Evolutionary conservation across 345 rosid species (phyloP).

Genomic region (Populus deltoides): DNA sequence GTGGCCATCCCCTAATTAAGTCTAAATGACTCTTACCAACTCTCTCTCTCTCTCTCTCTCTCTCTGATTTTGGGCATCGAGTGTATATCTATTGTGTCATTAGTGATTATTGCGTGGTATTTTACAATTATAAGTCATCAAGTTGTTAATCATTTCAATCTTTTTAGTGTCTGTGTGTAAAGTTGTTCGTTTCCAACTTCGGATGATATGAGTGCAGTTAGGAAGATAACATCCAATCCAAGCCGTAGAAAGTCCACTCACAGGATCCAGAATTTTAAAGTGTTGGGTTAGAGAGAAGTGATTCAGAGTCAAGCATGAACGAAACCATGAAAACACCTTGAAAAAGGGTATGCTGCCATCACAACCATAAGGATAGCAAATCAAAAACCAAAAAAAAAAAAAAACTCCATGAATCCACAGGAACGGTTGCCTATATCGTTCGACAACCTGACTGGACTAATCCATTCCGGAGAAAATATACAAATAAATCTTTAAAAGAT

Average conservation of each 20-base stretch:
- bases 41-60: not conserved
- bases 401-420: not conserved
- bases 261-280: not conserved
- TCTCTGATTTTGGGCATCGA: not conserved
- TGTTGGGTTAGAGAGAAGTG: not conserved
- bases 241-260: not conserved
- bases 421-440: not conserved
- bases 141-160: not conserved
- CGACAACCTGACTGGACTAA: no score
- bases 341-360: not conserved
- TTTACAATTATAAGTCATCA: not conserved
- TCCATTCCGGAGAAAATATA: not conserved
- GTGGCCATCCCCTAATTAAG: not conserved
- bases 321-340: not conserved
- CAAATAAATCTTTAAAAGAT: no score
- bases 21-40: not conserved
- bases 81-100: not conserved
- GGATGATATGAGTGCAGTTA: not conserved
- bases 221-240: not conserved
- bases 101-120: not conserved
- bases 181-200: not conserved
- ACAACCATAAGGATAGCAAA: not conserved
- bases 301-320: not conserved
- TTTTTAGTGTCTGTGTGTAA: not conserved
- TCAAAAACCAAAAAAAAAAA: no score